Conservation (phyloP, 352 stramenopile genomes). For the Phytophthora pluvialis region DNA sequence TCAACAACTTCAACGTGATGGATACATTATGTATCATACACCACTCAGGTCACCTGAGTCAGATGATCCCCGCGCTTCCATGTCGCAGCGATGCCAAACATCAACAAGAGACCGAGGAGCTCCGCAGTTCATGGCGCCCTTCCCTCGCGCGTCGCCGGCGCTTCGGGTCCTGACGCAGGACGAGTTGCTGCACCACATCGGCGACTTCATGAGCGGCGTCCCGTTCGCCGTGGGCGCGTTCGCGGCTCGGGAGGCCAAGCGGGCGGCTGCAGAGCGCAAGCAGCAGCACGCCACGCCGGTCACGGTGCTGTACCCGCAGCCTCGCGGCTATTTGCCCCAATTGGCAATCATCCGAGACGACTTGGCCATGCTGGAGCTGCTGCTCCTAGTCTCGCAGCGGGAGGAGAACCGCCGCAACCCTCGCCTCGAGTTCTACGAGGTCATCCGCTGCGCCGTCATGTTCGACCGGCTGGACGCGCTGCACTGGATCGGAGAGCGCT, state of each 20-base stretch:
- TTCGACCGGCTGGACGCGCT: slow-evolving; percentile 28
- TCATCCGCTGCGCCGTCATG: slow-evolving; percentile 42
- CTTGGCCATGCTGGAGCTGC: slow-evolving; percentile 25
- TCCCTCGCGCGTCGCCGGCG: slow-evolving; percentile 21
- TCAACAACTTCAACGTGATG: slow-evolving; percentile 15
- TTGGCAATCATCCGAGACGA: slow-evolving; percentile 37
- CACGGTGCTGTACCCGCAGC: slow-evolving; percentile 35
- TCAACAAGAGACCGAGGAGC: slow-evolving; percentile 2
- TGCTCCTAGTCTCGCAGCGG: slow-evolving; percentile 20
- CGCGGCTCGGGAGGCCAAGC: slow-evolving; percentile 14
- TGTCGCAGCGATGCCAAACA: slow-evolving; percentile 6
- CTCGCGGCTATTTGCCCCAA: slow-evolving; percentile 36
- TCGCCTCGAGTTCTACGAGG: slow-evolving; percentile 40
- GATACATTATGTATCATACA: slow-evolving; percentile 5
- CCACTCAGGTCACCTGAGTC: neutral
- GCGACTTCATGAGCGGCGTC: slow-evolving; percentile 38
- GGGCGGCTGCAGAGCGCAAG: neutral
- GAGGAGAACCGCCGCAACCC: slow-evolving; percentile 25
- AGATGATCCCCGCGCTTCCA: neutral
- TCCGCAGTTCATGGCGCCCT: slow-evolving; percentile 15
- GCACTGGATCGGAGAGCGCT: slow-evolving; percentile 30
- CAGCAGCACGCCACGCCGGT: neutral
- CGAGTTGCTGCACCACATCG: slow-evolving; percentile 30
- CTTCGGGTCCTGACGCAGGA: slow-evolving; percentile 36
- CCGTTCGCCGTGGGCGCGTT: slow-evolving; percentile 37